These are phyloP conservation scores for Amyloporia xantha DNA, from an alignment of 768 basidiomycete genomes.

Conservation along the genomic window DNA sequence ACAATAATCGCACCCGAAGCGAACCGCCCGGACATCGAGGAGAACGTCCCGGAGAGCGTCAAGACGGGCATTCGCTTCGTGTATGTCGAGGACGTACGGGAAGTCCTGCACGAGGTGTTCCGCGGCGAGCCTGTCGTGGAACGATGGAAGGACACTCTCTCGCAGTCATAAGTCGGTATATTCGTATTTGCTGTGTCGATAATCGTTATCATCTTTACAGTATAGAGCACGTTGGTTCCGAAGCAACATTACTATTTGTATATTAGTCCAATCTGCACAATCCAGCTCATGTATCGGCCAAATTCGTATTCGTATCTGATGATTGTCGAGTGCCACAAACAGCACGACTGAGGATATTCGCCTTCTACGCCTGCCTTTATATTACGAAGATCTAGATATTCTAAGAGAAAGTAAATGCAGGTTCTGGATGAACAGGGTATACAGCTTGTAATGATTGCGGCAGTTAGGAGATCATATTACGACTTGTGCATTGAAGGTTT, in stretches of 20 bases:
- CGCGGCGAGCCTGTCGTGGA: conserved; percentile 48
- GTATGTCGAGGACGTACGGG: conserved; percentile 88
- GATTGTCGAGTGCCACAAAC: not conserved
- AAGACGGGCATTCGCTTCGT: conserved; percentile 94
- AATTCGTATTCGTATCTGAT: not conserved
- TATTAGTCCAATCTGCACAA: not conserved
- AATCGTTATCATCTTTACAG: conserved; percentile 6
- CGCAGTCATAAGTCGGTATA: conserved; percentile 5
- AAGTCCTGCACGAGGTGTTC: conserved; percentile 88
- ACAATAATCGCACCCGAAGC: conserved; percentile 83
- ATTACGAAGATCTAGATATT: too few species aligned
- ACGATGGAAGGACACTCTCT: conserved; percentile 62
- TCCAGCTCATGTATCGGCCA: not conserved
- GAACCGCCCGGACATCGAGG: conserved; percentile 91
- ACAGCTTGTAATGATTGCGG: too few species aligned
- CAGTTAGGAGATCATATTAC: too few species aligned
- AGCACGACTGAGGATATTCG: too few species aligned
- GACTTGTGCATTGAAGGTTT: too few species aligned
- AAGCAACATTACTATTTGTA: conserved; percentile 3
- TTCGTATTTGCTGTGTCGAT: conserved; percentile 1
- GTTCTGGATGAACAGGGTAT: too few species aligned
- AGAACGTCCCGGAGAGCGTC: conserved; percentile 94
- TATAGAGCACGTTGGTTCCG: conserved; percentile 1
- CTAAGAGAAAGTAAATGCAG: too few species aligned
- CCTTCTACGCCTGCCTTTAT: too few species aligned